Conservation (phyloP, 192 early-diverging fungal species). For the Funneliformis mosseae region DNA sequence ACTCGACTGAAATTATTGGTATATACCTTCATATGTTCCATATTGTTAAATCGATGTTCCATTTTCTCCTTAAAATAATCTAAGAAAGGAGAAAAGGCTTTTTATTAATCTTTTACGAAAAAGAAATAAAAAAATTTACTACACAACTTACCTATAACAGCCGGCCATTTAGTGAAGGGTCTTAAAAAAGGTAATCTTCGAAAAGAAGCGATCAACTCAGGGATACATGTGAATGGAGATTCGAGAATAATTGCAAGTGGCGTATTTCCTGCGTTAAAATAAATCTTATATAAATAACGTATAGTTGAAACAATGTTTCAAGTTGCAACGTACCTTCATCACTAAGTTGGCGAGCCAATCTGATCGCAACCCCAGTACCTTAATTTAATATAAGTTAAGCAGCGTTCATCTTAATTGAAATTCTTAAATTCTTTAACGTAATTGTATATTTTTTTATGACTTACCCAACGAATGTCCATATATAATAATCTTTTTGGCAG, state of each 20-base stretch:
- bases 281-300: not conserved
- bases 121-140: not conserved
- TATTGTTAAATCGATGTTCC: conserved; percentile 42
- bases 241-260: conserved; percentile 40
- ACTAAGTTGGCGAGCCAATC: conserved; percentile 38
- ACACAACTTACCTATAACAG: not conserved
- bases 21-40: conserved; percentile 37
- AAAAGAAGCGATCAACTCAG: conserved; percentile 44
- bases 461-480: conserved; percentile 44
- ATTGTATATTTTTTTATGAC: not conserved
- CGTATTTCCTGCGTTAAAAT: not conserved
- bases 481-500: conserved; percentile 36
- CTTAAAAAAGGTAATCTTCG: conserved; percentile 43
- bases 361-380: conserved; percentile 40
- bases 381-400: not conserved
- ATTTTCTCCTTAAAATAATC: conserved; percentile 40
- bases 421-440: not conserved
- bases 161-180: conserved; percentile 39
- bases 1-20: not conserved
- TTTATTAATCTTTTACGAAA: not conserved
- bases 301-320: not conserved
- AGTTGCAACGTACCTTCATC: conserved; percentile 18
- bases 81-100: not conserved
- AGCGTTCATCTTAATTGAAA: not conserved
- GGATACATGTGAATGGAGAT: conserved; percentile 43